Evolutionary conservation across 169 alveolate genomes (phyloP), one percentile per base, ranked within the genome.

Genomic region (Eimeria zaria): DNA sequence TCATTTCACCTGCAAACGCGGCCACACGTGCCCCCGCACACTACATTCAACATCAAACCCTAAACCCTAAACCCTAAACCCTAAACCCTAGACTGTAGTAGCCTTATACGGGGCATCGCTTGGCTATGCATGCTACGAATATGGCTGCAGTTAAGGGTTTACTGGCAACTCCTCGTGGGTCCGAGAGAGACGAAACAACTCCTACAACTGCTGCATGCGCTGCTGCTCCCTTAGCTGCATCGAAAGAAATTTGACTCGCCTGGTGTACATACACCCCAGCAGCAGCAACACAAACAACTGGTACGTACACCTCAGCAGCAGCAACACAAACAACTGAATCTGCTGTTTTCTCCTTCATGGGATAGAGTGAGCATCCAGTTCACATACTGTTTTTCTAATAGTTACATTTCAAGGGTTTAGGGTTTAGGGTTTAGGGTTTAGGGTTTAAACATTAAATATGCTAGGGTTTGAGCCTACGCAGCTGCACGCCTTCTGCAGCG

Each of bases 401-500:
- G n/a, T n/a, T n/a, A n/a, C n/a, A n/a, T n/a, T n/a, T n/a, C n/a
- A n/a, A 51, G 58, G 58, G 58, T 51, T 51, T 62, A 62, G 74
- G 74, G 36, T 62, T 62, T 62, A 62, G 74, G 74, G 74, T 62
- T 62, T 62, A 62, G 85, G 85, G 85, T 44, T 74, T 74, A 74
- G 85, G 62, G 85, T 74, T 74, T 74, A 74, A 20, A 0, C 30
- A 22, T 44, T 20, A 27, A 27, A 4, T 16, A 12, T 44, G 51
- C 55, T 2, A 76, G 64, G 87, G 62, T 39, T 44, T 20, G 27
- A 14, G n/a, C 89, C 30, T 51, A 80, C 89, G 67, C 64, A 80
- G 89, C 67, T 80, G 89, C 89, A 80, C 36, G 89, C 67, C 89
- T 80, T 80, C 46, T 80, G 89, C 51, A 80, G 44, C 58, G 89